Conservation (phyloP, 176 grass and related monocot genomes). For the Zoysia japonica region DNA sequence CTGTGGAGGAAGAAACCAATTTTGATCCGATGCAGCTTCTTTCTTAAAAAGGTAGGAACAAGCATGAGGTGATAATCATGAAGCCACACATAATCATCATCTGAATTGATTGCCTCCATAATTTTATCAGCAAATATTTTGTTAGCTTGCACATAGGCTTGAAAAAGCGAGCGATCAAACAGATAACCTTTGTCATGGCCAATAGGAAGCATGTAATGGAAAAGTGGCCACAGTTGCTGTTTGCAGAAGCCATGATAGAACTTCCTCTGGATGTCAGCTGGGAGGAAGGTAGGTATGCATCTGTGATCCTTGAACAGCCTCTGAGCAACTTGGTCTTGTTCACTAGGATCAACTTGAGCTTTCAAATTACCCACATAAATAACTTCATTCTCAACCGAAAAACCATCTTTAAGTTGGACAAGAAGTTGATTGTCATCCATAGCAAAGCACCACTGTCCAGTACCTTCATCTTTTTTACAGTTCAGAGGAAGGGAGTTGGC, state of each 20-base stretch:
- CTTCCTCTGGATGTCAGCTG: slow-evolving; percentile 55
- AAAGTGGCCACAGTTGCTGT: slow-evolving; percentile 80
- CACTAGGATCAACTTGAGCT: slow-evolving; percentile 61
- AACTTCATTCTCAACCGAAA: slow-evolving; percentile 55
- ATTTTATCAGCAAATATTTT: slow-evolving; percentile 80
- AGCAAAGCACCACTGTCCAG: slow-evolving; percentile 61
- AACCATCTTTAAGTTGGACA: slow-evolving; percentile 76
- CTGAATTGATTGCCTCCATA: slow-evolving; percentile 76
- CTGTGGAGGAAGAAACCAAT: slow-evolving; percentile 83
- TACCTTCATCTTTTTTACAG: slow-evolving; percentile 58
- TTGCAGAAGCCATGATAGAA: slow-evolving; percentile 89
- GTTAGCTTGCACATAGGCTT: slow-evolving; percentile 71
- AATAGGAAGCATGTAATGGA: slow-evolving; percentile 90
- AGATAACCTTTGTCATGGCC: slow-evolving; percentile 73
- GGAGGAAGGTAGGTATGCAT: slow-evolving; percentile 79
- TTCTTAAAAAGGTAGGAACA: slow-evolving; percentile 77
- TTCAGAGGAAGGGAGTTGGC: slow-evolving; percentile 82
- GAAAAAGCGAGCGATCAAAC: slow-evolving; percentile 75
- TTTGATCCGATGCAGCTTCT: slow-evolving; percentile 60
- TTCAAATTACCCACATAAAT: slow-evolving; percentile 77
- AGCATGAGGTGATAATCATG: slow-evolving; percentile 96
- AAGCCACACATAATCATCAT: slow-evolving; percentile 83
- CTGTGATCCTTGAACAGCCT: slow-evolving; percentile 60
- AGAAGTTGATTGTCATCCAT: slow-evolving; percentile 73
- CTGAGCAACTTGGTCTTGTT: slow-evolving; percentile 72